These are phyloP conservation scores for Coffea humblotiana DNA, from an alignment of 305 asterid genomes.

Conservation along the genomic window DNA sequence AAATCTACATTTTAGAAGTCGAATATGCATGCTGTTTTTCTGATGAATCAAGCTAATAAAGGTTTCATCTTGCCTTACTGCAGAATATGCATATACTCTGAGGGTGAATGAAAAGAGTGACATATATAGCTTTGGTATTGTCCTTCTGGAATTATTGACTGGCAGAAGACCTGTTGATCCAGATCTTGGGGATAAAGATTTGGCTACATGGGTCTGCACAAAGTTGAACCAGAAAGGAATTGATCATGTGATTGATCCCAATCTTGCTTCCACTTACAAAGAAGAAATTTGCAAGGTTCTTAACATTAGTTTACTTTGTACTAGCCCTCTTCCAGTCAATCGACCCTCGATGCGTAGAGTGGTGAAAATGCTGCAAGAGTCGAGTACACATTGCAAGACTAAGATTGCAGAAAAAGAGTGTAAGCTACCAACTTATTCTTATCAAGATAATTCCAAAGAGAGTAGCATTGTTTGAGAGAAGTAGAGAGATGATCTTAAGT, in stretches of 20 bases:
- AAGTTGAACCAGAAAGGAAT: constrained; percentile 40
- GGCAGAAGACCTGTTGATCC: constrained; percentile 49
- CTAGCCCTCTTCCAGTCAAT: constrained; percentile 48
- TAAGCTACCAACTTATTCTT: constrained; percentile 27
- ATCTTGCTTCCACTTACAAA: constrained; percentile 37
- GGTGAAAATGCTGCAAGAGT: constrained; percentile 59
- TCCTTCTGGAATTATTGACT: constrained; percentile 70
- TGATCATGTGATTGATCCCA: constrained; percentile 50
- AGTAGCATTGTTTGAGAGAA: constrained; percentile 4
- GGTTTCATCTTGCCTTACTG: background rate
- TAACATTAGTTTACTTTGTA: constrained; percentile 58
- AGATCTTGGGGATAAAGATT: constrained; percentile 50
- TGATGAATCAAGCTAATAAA: background rate
- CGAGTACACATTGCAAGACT: constrained; percentile 25
- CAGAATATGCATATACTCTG: constrained; percentile 85
- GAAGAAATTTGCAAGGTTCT: constrained; percentile 48
- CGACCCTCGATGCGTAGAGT: constrained; percentile 85
- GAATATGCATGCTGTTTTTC: background rate
- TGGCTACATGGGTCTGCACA: constrained; percentile 52
- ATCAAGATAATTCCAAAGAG: constrained; percentile 15
- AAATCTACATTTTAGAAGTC: too few relatives aligned
- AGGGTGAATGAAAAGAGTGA: constrained; percentile 81
- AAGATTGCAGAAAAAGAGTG: constrained; percentile 26
- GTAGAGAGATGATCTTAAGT: background rate
- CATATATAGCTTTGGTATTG: constrained; percentile 77